A percentile compares a stretch with the other conserved stretches of the same genome.
Evolutionary conservation across 257 asterid genomes (phyloP).

Genomic region (Hygrophila difformis): DNA sequence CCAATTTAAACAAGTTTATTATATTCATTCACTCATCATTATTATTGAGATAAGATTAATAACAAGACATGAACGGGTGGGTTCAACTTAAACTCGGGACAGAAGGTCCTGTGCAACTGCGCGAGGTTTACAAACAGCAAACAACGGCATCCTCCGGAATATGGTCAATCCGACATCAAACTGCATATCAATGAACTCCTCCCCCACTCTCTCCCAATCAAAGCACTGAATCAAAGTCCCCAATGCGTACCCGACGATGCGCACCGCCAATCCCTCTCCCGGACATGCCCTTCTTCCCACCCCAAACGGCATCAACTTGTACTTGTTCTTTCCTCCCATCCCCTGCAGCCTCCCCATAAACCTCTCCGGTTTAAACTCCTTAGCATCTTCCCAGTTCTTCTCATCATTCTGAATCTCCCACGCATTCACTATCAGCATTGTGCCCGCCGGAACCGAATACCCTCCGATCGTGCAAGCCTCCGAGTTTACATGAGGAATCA

Average conservation of each 20-base stretch:
- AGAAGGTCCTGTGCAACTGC: conserved; percentile 9
- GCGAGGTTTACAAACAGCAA: conserved; percentile 16
- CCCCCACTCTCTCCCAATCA: conserved; percentile 24
- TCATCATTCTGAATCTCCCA: too few species aligned
- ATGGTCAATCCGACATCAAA: conserved; percentile 4
- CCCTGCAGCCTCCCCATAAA: background rate
- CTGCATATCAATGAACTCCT: conserved; percentile 11
- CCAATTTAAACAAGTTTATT: too few species aligned
- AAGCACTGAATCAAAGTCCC: conserved; percentile 42
- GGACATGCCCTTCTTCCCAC: conserved; percentile 1
- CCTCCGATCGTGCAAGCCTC: too few species aligned
- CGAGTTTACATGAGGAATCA: too few species aligned
- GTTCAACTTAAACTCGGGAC: conserved; percentile 12
- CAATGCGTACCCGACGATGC: conserved; percentile 14
- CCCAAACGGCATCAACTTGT: background rate
- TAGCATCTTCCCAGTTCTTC: too few species aligned
- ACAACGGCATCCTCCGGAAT: conserved; percentile 3
- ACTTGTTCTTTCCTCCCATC: conserved; percentile 24
- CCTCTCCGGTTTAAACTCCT: conserved; percentile 3
- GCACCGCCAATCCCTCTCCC: background rate
- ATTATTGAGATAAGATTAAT: too few species aligned
- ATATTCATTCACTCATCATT: too few species aligned
- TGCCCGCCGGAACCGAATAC: too few species aligned
- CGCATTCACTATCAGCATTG: too few species aligned
- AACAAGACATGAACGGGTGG: too few species aligned